phyloP scores from a whole-genome alignment of 768 basidiomycete species.

The Trametes meyenii region DNA sequence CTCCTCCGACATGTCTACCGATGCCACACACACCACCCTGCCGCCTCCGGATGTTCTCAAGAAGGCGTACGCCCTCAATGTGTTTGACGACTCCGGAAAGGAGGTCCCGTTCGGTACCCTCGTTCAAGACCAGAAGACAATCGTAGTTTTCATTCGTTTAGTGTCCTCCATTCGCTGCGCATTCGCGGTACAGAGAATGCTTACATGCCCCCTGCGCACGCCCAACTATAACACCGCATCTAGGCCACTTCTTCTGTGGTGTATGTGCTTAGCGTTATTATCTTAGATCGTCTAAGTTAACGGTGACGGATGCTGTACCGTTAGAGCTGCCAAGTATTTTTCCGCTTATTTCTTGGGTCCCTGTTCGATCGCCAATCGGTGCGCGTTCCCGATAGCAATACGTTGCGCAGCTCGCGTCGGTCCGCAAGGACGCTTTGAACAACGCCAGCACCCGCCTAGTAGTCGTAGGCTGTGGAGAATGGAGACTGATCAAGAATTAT shows the following conservation, averaged over 20 bases:
- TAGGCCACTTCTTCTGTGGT: conserved; percentile 70
- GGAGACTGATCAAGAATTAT: conserved; percentile 52
- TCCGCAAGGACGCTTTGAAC: conserved; percentile 45
- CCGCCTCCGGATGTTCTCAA: conserved; percentile 32
- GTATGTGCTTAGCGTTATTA: conserved; percentile 38
- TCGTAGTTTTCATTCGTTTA: conserved; percentile 67
- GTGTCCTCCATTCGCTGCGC: background rate
- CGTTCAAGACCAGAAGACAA: conserved; percentile 50
- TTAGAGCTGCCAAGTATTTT: conserved; percentile 17
- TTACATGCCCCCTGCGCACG: background rate
- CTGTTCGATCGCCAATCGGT: conserved; percentile 3
- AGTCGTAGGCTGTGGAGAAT: conserved; percentile 65
- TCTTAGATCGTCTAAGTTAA: background rate
- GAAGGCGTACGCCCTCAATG: conserved; percentile 35
- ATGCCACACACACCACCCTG: conserved; percentile 6
- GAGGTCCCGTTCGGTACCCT: conserved; percentile 55
- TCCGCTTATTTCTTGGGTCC: background rate
- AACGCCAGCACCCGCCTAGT: conserved; percentile 45
- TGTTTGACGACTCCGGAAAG: conserved; percentile 51
- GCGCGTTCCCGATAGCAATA: conserved; percentile 43
- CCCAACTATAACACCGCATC: background rate
- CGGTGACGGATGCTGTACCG: background rate
- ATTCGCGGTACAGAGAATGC: background rate
- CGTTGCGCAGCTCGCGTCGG: conserved; percentile 46
- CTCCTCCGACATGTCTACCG: background rate